Percentiles rank a stretch among this genome's conserved stretches.
Evolutionary conservation across 257 asterid species (phyloP).

Genomic region (Avicennia marina): DNA sequence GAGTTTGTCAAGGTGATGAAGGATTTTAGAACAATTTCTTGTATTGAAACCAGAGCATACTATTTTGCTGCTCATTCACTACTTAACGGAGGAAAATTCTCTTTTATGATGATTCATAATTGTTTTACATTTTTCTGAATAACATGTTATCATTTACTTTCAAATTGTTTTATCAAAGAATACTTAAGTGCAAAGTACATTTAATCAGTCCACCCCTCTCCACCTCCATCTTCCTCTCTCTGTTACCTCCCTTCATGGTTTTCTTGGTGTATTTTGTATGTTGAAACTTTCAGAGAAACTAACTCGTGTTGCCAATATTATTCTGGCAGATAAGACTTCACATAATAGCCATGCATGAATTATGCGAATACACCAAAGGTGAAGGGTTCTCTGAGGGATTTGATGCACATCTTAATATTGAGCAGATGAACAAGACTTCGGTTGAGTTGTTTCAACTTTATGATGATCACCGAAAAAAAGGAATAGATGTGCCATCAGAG

Average conservation of each 20-base stretch:
- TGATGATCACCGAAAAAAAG: slow-evolving; percentile 91
- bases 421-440: slow-evolving; percentile 98
- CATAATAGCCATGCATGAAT: slow-evolving; percentile 95
- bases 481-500: slow-evolving; percentile 72
- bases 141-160: no score
- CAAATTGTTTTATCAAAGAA: no score
- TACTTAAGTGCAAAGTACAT: no score
- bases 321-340: slow-evolving; percentile 91
- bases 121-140: no score
- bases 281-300: slow-evolving; percentile 7
- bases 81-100: no score
- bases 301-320: slow-evolving; percentile 10
- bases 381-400: slow-evolving; percentile 99
- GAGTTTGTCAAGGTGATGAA: no score
- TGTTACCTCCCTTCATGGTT: slow-evolving; percentile 3
- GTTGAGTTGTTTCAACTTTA: slow-evolving; percentile 90
- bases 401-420: slow-evolving; percentile 98
- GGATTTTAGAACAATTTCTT: no score
- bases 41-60: no score
- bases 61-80: no score
- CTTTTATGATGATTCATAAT: no score
- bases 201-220: no score
- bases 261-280: not conserved
- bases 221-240: no score
- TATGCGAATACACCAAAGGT: slow-evolving; percentile 93